phyloP scores from a whole-genome alignment of 1,139 yeast species.

The Candida sp. region DNA sequence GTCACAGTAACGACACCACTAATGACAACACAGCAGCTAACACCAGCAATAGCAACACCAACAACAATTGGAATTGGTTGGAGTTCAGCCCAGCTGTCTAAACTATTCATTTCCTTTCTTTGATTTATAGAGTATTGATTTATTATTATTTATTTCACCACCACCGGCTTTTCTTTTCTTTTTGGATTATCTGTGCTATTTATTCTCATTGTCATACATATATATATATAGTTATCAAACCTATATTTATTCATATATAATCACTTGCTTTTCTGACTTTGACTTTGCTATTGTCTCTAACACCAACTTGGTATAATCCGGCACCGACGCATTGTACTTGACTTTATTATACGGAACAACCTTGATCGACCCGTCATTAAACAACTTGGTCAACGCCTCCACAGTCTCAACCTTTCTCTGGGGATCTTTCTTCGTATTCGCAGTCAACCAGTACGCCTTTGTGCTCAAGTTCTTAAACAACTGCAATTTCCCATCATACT shows the following conservation, averaged over 20 bases:
- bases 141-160: not conserved
- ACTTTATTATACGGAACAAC: slow-evolving; percentile 53
- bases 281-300: slow-evolving; percentile 51
- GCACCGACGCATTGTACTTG: slow-evolving; percentile 40
- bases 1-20: not conserved
- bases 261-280: slow-evolving; percentile 37
- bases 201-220: not conserved
- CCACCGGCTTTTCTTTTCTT: not conserved
- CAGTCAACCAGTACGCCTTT: slow-evolving; percentile 89
- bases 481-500: slow-evolving; percentile 19
- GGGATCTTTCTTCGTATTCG: slow-evolving; percentile 66
- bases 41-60: slow-evolving; percentile 16
- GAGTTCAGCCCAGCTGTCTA: slow-evolving; percentile 26
- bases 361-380: slow-evolving; percentile 56
- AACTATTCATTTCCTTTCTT: not conserved
- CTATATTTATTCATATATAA: slow-evolving; percentile 23
- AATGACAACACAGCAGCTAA: slow-evolving; percentile 3
- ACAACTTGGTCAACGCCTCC: slow-evolving; percentile 59
- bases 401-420: slow-evolving; percentile 60
- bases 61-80: slow-evolving; percentile 32
- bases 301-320: slow-evolving; percentile 48
- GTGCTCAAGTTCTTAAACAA: slow-evolving; percentile 80
- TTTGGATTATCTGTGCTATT: not conserved
- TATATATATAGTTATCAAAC: no score
- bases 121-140: not conserved